Evolutionary conservation across 495 filamentous ascomycete genomes (phyloP).

Genomic region (Parachaetomium inaequale): DNA sequence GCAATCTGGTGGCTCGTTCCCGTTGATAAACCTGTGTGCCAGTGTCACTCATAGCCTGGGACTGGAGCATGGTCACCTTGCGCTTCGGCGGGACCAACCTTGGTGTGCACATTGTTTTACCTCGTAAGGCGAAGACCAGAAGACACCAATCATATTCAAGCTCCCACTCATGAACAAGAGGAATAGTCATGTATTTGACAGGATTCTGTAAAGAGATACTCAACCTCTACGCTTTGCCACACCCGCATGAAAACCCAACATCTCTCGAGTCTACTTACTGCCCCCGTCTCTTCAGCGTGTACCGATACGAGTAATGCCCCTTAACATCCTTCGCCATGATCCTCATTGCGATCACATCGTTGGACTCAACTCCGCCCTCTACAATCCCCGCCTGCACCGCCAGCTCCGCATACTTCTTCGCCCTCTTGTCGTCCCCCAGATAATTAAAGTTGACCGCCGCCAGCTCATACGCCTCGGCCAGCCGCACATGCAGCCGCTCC

Average conservation of each 20-base stretch:
- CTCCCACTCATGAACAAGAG: too few relatives aligned
- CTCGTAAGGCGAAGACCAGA: too few relatives aligned
- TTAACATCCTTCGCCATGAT: slow-evolving; percentile 23
- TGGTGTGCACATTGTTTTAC: too few relatives aligned
- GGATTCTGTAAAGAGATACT: too few relatives aligned
- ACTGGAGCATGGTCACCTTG: too few relatives aligned
- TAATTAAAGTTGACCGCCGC: slow-evolving; percentile 43
- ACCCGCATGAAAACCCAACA: neutral
- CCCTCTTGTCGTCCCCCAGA: slow-evolving; percentile 26
- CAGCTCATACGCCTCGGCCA: slow-evolving; percentile 36
- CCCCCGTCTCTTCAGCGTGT: slow-evolving; percentile 18
- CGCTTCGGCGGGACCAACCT: too few relatives aligned
- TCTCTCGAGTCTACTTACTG: neutral
- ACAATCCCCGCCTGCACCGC: slow-evolving; percentile 31
- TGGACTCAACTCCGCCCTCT: slow-evolving; percentile 26
- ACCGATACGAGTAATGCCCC: slow-evolving; percentile 25
- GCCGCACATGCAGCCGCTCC: slow-evolving; percentile 28
- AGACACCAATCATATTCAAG: too few relatives aligned
- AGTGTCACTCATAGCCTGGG: too few relatives aligned
- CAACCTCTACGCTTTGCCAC: neutral
- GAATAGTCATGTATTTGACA: too few relatives aligned
- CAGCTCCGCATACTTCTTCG: slow-evolving; percentile 27
- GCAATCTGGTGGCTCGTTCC: too few relatives aligned
- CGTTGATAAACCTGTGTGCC: too few relatives aligned
- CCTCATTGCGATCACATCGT: slow-evolving; percentile 27